Conservation (phyloP, 2,329 filamentous ascomycete species). For the Pseudocercospora vitis region DNA sequence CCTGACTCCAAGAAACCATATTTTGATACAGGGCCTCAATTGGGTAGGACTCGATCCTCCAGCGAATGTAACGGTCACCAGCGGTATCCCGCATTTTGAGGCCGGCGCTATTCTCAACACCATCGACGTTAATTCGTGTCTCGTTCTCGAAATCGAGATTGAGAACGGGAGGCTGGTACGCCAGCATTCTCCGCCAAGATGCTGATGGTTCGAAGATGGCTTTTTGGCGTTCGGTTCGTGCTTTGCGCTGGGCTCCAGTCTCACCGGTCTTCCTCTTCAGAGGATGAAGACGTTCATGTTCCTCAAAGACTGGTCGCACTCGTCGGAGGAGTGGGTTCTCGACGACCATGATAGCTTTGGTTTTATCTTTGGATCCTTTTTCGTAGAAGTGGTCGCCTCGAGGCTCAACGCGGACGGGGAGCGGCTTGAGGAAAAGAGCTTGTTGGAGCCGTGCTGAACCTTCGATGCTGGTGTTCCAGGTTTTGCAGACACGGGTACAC, state of each 20-base stretch:
- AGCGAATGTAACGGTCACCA: neutral
- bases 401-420: neutral
- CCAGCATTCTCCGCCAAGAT: conserved; percentile 16
- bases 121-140: neutral
- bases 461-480: conserved; percentile 13
- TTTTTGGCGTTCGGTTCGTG: neutral
- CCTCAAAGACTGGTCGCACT: neutral
- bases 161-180: conserved; percentile 5
- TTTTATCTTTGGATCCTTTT: neutral
- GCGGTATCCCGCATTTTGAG: neutral
- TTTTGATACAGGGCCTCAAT: neutral
- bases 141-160: neutral
- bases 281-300: neutral
- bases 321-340: neutral
- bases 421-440: conserved; percentile 16
- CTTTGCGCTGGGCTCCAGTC: neutral
- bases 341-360: neutral
- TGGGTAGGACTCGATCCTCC: neutral
- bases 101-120: neutral
- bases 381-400: neutral
- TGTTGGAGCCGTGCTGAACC: conserved; percentile 13
- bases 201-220: too few relatives aligned
- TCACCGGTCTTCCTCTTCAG: neutral
- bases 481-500: conserved; percentile 11
- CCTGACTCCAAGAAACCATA: neutral